These are phyloP conservation scores for Paulownia fortunei DNA, from an alignment of 257 asterid genomes.

Conservation along the genomic window DNA sequence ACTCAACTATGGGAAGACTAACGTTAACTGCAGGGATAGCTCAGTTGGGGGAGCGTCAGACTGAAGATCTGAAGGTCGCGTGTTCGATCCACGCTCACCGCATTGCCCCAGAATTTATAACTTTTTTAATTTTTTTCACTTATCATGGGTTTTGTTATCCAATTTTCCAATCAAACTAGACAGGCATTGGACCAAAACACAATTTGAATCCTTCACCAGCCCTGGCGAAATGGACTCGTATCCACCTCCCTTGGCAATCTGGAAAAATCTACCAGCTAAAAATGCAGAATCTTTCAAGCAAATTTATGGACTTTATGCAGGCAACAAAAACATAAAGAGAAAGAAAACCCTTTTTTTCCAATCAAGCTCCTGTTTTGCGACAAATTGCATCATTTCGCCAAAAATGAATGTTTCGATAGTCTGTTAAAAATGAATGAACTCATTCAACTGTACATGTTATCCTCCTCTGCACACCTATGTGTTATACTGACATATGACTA, in stretches of 20 bases:
- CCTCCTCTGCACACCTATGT: neutral
- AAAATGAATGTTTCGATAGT: neutral
- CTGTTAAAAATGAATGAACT: neutral
- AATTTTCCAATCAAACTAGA: no score
- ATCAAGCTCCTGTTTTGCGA: neutral
- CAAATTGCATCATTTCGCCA: neutral
- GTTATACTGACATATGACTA: neutral
- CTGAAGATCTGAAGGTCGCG: conserved; percentile 97
- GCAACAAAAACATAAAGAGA: neutral
- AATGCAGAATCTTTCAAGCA: neutral
- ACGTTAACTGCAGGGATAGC: no score
- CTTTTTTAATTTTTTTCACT: no score
- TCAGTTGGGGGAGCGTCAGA: conserved; percentile 97
- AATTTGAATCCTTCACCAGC: no score
- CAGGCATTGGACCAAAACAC: no score
- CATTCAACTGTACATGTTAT: conserved; percentile 18
- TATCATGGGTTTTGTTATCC: no score
- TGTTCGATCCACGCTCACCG: conserved; percentile 99
- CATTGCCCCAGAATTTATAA: no score
- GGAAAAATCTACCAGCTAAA: no score
- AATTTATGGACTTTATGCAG: neutral
- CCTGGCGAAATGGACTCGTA: no score
- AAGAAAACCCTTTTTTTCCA: neutral
- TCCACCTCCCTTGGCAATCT: no score
- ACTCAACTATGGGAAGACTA: no score